phyloP scores from a whole-genome alignment of 1,284 basidiomycete species.

The Uromyces viciae-fabae region DNA sequence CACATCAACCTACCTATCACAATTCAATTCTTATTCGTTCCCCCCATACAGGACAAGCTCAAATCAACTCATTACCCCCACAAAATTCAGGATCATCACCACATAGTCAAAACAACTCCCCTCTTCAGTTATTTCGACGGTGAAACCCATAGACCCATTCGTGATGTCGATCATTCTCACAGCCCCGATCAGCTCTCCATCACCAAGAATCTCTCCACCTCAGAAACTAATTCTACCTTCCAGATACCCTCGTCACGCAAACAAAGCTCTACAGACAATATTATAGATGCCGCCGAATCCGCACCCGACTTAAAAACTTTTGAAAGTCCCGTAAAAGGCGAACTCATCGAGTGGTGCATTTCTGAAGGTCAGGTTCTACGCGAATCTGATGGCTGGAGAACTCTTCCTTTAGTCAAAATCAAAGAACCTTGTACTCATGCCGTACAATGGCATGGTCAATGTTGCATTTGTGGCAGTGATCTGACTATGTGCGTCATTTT shows the following conservation, averaged over 20 bases:
- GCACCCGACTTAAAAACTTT: conserved; percentile 66
- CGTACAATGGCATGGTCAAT: conserved; percentile 84
- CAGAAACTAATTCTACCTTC: conserved; percentile 30
- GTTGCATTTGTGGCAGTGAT: conserved; percentile 87
- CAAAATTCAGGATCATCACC: neutral
- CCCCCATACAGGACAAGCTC: neutral
- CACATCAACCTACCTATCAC: conserved; percentile 48
- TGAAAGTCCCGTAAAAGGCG: conserved; percentile 77
- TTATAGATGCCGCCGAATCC: neutral
- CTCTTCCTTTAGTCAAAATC: conserved; percentile 63
- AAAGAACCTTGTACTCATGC: conserved; percentile 87
- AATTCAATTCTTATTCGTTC: conserved; percentile 46
- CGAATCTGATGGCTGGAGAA: conserved; percentile 50
- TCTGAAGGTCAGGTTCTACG: conserved; percentile 48
- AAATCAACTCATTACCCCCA: neutral
- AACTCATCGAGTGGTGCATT: conserved; percentile 65
- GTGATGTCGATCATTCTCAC: neutral
- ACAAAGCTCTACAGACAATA: neutral
- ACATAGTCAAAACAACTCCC: conserved; percentile 46
- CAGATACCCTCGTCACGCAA: conserved; percentile 23
- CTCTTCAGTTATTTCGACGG: conserved; percentile 49
- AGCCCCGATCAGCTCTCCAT: conserved; percentile 14
- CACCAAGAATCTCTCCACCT: no score
- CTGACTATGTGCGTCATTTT: conserved; percentile 70
- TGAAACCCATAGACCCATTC: conserved; percentile 29